These are phyloP conservation scores for Mucor plumbeus DNA, from an alignment of 371 early-diverging fungal species.

Conservation along the genomic window DNA sequence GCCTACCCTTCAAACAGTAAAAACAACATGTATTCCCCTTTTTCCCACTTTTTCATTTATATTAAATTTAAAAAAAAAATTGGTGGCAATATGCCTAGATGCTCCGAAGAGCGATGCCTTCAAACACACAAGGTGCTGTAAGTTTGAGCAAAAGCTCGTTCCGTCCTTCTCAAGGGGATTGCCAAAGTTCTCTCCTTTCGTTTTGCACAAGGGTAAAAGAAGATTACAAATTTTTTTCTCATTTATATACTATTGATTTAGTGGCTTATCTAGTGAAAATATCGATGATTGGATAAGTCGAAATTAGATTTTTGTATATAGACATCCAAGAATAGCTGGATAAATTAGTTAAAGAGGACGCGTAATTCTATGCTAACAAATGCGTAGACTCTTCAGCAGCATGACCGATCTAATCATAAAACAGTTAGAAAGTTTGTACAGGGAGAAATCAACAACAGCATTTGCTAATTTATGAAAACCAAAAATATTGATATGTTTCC, in stretches of 20 bases:
- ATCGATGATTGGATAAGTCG: neutral
- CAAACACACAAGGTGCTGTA: slow-evolving; percentile 48
- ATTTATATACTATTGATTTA: neutral
- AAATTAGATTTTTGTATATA: neutral
- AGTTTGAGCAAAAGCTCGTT: slow-evolving; percentile 51
- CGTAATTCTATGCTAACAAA: neutral
- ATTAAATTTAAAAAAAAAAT: slow-evolving; percentile 24
- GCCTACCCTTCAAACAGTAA: no score
- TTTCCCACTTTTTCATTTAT: slow-evolving; percentile 35
- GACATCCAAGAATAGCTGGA: neutral
- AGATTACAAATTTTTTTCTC: neutral
- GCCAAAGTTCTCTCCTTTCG: slow-evolving; percentile 62
- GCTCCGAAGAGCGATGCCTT: slow-evolving; percentile 45
- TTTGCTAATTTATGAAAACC: no score
- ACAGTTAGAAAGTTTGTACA: no score
- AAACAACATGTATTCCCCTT: neutral
- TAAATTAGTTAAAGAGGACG: neutral
- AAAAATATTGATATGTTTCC: no score
- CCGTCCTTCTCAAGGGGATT: slow-evolving; percentile 64
- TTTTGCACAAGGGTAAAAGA: slow-evolving; percentile 34
- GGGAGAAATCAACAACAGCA: no score
- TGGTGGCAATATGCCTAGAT: slow-evolving; percentile 47
- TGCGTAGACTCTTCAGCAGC: neutral
- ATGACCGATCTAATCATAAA: slow-evolving; percentile 3
- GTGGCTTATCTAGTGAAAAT: neutral